Base-by-base conservation (phyloP, 805 yeast species). In the Torulaspora franciscae region DNA sequence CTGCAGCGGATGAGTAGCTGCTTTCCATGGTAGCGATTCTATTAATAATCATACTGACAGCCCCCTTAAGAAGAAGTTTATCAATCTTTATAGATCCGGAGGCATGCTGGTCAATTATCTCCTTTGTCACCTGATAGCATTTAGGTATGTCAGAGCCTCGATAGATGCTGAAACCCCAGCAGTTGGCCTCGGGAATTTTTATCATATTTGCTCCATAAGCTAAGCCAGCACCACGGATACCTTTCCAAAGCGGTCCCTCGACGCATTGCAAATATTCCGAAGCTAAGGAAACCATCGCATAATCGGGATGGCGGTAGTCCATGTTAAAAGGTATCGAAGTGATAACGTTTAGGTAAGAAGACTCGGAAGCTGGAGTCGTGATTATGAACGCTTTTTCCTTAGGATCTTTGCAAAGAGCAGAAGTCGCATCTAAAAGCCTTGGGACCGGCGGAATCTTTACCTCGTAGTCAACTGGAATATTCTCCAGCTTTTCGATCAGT, bases 181-280 rank as follows among this genome's bases (percentile, higher is more conserved):
- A 77, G 3, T 95, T 91, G 32, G 77, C 67, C 53, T 88, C 96
- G 9, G 77, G 59, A 49, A 75, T 74, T 38, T 78, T 72, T 35
- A 72, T 59, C 54, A 87, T 71, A 43, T 70, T 72, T 1, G 91
- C 93, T 30, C 96, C 97, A 63, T 93, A 93, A 0, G 97, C 97
- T 34, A 86, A 70, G 2, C 99, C 99, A 1, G 89, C 76, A 32
- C 99, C 99, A 66, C 99, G 78, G 27, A 93, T 85, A 45, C 95
- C 96, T 57, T 87, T 77, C 97, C 98, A 91, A 51, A 91, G 83
- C 28, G 98, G 99, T 2, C 99, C 99, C 64, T 93, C 99, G 14
- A 87, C 88, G 29, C 88, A 84, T 52, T 83, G 85, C 45, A 93
- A 70, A 56, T 81, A 84, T 44, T 85, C 89, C 6, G 83, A 74